Percentiles rank a stretch among this genome's conserved stretches.
Evolutionary conservation across 495 filamentous ascomycete species (phyloP).

Genomic region (Friedmanniomyces endolithicus): DNA sequence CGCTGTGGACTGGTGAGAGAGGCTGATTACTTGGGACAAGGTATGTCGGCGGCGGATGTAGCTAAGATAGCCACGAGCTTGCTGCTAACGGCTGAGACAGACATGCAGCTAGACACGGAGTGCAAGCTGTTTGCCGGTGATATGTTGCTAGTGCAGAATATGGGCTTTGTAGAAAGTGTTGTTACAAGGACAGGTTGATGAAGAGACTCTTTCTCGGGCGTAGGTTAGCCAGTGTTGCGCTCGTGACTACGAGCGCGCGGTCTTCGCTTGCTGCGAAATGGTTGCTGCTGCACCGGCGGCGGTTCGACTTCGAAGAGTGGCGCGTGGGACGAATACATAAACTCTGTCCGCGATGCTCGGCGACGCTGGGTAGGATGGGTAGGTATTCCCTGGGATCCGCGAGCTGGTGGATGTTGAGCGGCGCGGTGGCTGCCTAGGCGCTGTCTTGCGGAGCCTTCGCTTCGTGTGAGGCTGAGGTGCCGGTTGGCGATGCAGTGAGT

Average conservation of each 20-base stretch:
- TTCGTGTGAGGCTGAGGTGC: background rate
- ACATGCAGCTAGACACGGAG: conserved; percentile 31
- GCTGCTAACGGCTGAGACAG: conserved; percentile 23
- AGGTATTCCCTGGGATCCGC: background rate
- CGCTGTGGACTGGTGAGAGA: background rate
- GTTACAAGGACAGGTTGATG: background rate
- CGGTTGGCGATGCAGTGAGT: background rate
- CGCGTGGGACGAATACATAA: conserved; percentile 74
- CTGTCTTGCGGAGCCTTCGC: background rate
- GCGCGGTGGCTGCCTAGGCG: background rate
- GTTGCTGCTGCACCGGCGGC: conserved; percentile 75
- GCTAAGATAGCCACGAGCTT: conserved; percentile 9
- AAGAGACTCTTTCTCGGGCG: background rate
- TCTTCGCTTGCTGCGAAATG: conserved; percentile 83
- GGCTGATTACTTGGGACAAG: background rate
- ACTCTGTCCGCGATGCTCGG: conserved; percentile 32
- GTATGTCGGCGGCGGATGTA: background rate
- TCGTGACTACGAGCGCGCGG: conserved; percentile 65
- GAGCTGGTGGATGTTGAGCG: background rate
- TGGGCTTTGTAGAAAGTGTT: background rate
- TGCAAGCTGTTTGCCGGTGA: background rate
- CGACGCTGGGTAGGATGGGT: background rate
- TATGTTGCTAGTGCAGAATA: background rate
- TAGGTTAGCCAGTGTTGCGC: conserved; percentile 73
- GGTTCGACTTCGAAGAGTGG: conserved; percentile 67